phyloP scores from a whole-genome alignment of 1,139 yeast genomes.

The Suhomyces ambrosiae region DNA sequence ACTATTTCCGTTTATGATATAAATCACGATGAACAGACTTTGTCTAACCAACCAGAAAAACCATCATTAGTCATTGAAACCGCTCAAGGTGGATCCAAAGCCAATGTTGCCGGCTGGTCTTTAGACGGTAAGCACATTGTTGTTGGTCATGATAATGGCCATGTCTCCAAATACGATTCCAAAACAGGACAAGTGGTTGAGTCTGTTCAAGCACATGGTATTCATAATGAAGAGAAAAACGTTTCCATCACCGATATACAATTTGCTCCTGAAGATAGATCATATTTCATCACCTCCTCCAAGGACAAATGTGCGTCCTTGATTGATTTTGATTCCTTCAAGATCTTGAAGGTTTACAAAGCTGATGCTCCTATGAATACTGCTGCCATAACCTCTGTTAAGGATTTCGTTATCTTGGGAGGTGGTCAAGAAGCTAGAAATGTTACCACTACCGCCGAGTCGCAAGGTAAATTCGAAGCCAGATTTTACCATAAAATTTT shows the following conservation, averaged over 20 bases:
- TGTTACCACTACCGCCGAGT: conserved; percentile 92
- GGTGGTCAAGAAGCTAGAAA: conserved; percentile 99
- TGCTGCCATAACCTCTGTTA: conserved; percentile 90
- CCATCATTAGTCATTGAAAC: conserved; percentile 70
- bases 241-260: conserved; percentile 79
- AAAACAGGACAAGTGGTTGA: conserved; percentile 68
- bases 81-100: conserved; percentile 62
- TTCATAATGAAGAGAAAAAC: conserved; percentile 57
- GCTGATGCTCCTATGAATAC: conserved; percentile 96
- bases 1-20: conserved; percentile 70
- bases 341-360: conserved; percentile 70
- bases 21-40: conserved; percentile 40
- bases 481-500: conserved; percentile 94
- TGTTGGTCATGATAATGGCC: conserved; percentile 89
- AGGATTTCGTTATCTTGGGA: conserved; percentile 90
- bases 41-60: conserved; percentile 39
- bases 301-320: conserved; percentile 89
- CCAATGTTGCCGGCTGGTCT: conserved; percentile 88
- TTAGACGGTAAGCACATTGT: conserved; percentile 72
- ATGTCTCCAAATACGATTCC: conserved; percentile 77
- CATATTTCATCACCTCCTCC: conserved; percentile 90
- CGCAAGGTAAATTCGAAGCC: conserved; percentile 97
- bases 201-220: conserved; percentile 64
- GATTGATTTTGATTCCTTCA: conserved; percentile 75
- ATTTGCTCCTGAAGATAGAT: conserved; percentile 75